Conservation (phyloP, 768 basidiomycete species). For the Dentipellis sp. region DNA sequence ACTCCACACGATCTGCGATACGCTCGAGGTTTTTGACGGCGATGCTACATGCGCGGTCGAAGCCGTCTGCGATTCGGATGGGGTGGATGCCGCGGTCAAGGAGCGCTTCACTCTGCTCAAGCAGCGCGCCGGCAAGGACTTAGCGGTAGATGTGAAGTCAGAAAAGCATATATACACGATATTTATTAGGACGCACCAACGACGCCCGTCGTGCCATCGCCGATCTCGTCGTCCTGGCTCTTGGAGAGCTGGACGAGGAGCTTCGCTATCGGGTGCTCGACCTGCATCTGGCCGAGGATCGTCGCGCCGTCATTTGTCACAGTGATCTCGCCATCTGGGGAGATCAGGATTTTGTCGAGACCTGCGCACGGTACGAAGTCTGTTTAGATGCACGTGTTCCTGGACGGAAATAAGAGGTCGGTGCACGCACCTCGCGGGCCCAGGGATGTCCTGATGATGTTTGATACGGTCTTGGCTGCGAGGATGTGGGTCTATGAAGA, state of each 20-base stretch:
- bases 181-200: conserved; percentile 63
- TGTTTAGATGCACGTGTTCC: neutral
- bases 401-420: neutral
- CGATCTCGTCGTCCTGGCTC: conserved; percentile 99
- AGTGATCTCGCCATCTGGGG: conserved; percentile 96
- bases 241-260: conserved; percentile 93
- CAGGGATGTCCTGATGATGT: conserved; percentile 90
- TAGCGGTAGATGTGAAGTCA: neutral
- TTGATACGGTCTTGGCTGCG: conserved; percentile 87
- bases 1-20: conserved; percentile 86
- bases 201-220: conserved; percentile 98
- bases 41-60: conserved; percentile 87
- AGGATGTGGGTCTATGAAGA: conserved; percentile 78
- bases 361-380: conserved; percentile 34
- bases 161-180: neutral
- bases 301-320: conserved; percentile 99
- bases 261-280: conserved; percentile 98
- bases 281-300: conserved; percentile 97
- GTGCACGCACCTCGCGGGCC: conserved; percentile 77
- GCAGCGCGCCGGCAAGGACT: conserved; percentile 93
- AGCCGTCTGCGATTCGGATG: conserved; percentile 97
- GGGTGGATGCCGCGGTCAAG: conserved; percentile 99
- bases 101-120: conserved; percentile 91
- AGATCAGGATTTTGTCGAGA: conserved; percentile 90
- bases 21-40: conserved; percentile 86